These are phyloP conservation scores for Crassisporium funariophilum DNA, from an alignment of 768 basidiomycete genomes.

Conservation along the genomic window DNA sequence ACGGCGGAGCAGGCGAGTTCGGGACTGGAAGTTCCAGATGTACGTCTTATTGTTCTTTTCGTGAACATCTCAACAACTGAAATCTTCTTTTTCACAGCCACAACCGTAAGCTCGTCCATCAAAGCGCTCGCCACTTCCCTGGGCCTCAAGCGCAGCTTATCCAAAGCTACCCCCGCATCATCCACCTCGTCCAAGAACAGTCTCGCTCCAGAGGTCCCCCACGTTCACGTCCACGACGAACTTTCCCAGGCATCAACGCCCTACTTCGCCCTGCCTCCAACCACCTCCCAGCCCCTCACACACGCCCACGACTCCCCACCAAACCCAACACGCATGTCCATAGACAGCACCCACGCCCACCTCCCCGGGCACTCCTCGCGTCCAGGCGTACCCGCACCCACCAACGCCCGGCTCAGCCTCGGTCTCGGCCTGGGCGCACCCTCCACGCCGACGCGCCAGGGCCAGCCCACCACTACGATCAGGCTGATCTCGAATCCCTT, in stretches of 20 bases:
- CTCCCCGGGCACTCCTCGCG: conserved; percentile 62
- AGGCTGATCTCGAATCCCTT: conserved; percentile 45
- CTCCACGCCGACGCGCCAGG: conserved; percentile 39
- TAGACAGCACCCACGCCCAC: conserved; percentile 42
- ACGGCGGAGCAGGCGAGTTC: conserved; percentile 62
- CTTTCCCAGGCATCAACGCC: conserved; percentile 43
- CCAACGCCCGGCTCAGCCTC: conserved; percentile 61
- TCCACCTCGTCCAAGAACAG: conserved; percentile 20
- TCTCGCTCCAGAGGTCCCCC: conserved; percentile 10
- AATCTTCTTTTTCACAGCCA: conserved; percentile 36
- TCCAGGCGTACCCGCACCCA: conserved; percentile 62
- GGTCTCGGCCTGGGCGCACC: conserved; percentile 44
- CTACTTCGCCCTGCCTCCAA: conserved; percentile 41
- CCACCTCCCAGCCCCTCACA: conserved; percentile 41
- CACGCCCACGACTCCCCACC: conserved; percentile 54
- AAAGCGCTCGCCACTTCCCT: conserved; percentile 76
- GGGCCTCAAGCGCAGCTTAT: conserved; percentile 50
- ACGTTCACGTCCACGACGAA: conserved; percentile 41
- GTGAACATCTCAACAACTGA: conserved; percentile 7
- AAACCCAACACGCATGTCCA: conserved; percentile 33
- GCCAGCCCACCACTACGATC: conserved; percentile 53
- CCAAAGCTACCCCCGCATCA: conserved; percentile 25
- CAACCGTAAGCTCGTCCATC: conserved; percentile 72
- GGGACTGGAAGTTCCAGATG: conserved; percentile 68
- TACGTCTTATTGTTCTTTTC: conserved; percentile 32